Evolutionary conservation across 371 early-diverging fungal species (phyloP).

Genomic region (Gilbertella persicaria): DNA sequence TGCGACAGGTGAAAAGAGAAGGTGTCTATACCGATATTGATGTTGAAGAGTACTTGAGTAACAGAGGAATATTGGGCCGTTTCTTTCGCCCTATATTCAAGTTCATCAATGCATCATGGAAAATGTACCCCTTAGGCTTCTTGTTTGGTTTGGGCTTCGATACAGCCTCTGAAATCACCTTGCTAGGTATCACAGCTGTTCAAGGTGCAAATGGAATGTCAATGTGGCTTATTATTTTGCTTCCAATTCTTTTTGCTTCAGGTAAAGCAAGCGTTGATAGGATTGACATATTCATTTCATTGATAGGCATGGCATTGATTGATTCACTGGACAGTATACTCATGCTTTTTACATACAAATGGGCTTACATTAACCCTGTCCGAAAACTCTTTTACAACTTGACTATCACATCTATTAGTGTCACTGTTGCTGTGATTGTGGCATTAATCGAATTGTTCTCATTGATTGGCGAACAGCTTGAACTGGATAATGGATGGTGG

Average conservation of each 20-base stretch:
- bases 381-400: constrained; percentile 68
- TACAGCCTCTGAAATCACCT: constrained; percentile 65
- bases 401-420: constrained; percentile 60
- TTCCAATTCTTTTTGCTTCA: constrained; percentile 66
- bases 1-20: constrained; percentile 39
- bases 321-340: constrained; percentile 70
- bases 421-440: constrained; percentile 59
- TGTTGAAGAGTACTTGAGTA: constrained; percentile 42
- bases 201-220: constrained; percentile 51
- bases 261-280: constrained; percentile 30
- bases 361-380: constrained; percentile 66
- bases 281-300: background rate
- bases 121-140: constrained; percentile 67
- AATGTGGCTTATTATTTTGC: constrained; percentile 55
- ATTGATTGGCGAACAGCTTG: constrained; percentile 47
- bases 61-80: constrained; percentile 46
- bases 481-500: constrained; percentile 61
- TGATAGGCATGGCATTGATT: constrained; percentile 59
- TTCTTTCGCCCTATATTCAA: constrained; percentile 61
- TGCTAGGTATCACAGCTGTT: constrained; percentile 59
- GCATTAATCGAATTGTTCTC: constrained; percentile 58
- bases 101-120: constrained; percentile 63
- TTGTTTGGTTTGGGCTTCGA: constrained; percentile 74
- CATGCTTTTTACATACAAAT: constrained; percentile 65
- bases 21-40: constrained; percentile 51